Percentiles rank a stretch among this genome's conserved stretches.
These are phyloP conservation scores for Allium cepa DNA, from an alignment of 106 monocot genomes.

Conservation along the genomic window DNA sequence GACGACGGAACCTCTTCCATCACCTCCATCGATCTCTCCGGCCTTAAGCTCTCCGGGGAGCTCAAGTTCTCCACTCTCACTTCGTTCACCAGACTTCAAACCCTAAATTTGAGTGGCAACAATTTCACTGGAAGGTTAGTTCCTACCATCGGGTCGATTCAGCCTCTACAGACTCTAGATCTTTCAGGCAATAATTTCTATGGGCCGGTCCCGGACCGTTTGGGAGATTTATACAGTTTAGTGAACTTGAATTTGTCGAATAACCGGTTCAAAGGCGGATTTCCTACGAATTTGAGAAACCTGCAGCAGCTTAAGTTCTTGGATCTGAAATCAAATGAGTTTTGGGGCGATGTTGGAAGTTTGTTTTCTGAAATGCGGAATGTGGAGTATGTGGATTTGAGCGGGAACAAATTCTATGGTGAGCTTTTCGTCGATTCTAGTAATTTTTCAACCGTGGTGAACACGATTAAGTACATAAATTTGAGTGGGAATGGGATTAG, in stretches of 20 bases:
- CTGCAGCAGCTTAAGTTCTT: slow-evolving; percentile 65
- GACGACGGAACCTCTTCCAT: slow-evolving; percentile 14
- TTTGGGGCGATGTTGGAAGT: slow-evolving; percentile 33
- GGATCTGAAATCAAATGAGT: slow-evolving; percentile 57
- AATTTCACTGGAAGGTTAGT: slow-evolving; percentile 67
- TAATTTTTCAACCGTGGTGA: slow-evolving; percentile 34
- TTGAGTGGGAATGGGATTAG: slow-evolving; percentile 51
- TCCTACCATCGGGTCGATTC: slow-evolving; percentile 38
- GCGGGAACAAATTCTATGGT: slow-evolving; percentile 56
- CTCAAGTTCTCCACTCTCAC: slow-evolving; percentile 55
- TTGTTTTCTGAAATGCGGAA: slow-evolving; percentile 45
- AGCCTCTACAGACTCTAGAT: slow-evolving; percentile 58
- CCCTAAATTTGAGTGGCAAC: slow-evolving; percentile 63
- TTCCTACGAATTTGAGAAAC: slow-evolving; percentile 41
- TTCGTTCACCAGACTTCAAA: slow-evolving; percentile 31
- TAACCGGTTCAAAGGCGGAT: slow-evolving; percentile 52
- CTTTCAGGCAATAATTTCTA: slow-evolving; percentile 81
- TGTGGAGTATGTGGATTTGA: slow-evolving; percentile 60
- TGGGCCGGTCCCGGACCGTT: slow-evolving; percentile 59
- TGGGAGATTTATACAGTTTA: slow-evolving; percentile 41
- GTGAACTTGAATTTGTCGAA: slow-evolving; percentile 59
- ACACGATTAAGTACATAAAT: slow-evolving; percentile 51
- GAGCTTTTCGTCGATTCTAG: slow-evolving; percentile 20
- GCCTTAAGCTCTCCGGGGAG: slow-evolving; percentile 58
- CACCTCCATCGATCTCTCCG: slow-evolving; percentile 38